phyloP scores from a whole-genome alignment of 345 rosid genomes.

The Pistacia vera region DNA sequence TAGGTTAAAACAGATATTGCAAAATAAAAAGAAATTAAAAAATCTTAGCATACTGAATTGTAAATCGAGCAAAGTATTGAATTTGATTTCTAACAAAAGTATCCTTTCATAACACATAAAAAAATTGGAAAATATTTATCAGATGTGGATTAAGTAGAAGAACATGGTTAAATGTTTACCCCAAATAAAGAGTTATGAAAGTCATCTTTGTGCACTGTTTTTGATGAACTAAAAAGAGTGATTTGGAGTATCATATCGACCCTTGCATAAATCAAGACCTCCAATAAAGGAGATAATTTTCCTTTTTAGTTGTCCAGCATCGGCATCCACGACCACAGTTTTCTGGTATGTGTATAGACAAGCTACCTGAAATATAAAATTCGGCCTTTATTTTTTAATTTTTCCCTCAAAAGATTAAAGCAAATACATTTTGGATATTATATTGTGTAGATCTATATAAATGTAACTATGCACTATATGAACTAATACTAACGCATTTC shows the following conservation, averaged over 20 bases:
- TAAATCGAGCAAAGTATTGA: not conserved
- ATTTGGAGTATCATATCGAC: slow-evolving; percentile 64
- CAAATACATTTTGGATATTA: too few species aligned
- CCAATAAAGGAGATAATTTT: slow-evolving; percentile 63
- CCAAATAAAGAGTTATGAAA: slow-evolving; percentile 47
- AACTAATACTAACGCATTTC: too few species aligned
- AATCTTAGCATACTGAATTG: not conserved
- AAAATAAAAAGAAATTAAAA: not conserved
- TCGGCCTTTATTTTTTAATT: too few species aligned
- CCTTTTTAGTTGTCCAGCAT: slow-evolving; percentile 54
- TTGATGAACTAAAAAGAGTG: slow-evolving; percentile 55
- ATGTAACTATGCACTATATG: too few species aligned
- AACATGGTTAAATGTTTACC: slow-evolving; percentile 38
- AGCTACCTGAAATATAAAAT: slow-evolving; percentile 53
- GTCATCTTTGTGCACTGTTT: slow-evolving; percentile 61
- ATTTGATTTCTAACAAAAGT: too few species aligned
- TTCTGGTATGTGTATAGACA: slow-evolving; percentile 76
- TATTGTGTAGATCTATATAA: too few species aligned
- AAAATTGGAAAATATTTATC: too few species aligned
- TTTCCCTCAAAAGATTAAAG: too few species aligned
- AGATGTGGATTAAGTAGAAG: too few species aligned
- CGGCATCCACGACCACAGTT: slow-evolving; percentile 71
- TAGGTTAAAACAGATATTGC: slow-evolving; percentile 1
- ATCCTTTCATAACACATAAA: too few species aligned
- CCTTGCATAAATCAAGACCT: slow-evolving; percentile 66